Percentiles rank a stretch among this genome's conserved stretches.
phyloP scores from a whole-genome alignment of 306 rosid genomes.

The Castanea mollissima region DNA sequence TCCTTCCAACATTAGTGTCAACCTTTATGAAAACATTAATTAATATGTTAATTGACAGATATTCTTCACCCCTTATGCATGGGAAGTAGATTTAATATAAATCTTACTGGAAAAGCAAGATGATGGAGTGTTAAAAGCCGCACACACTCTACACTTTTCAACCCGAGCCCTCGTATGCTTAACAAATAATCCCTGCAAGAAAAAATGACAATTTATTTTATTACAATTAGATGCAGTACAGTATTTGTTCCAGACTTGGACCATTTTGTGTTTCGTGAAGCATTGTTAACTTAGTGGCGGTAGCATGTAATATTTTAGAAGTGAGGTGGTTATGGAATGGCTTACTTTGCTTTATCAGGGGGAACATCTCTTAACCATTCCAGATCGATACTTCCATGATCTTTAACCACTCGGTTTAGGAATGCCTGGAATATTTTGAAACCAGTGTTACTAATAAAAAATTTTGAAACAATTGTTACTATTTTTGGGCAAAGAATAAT shows the following conservation, averaged over 20 bases:
- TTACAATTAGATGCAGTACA: slow-evolving; percentile 15
- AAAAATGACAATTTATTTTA: neutral
- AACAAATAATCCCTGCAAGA: slow-evolving; percentile 76
- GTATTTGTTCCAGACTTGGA: slow-evolving; percentile 5
- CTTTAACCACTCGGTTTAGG: slow-evolving; percentile 69
- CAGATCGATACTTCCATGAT: slow-evolving; percentile 84
- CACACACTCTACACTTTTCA: slow-evolving; percentile 96
- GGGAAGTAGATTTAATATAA: slow-evolving; percentile 18
- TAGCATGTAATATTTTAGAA: slow-evolving; percentile 5
- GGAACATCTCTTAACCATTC: slow-evolving; percentile 97
- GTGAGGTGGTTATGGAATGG: slow-evolving; percentile 14
- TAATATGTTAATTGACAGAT: slow-evolving; percentile 24
- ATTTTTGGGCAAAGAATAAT: neutral
- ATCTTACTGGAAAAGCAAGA: slow-evolving; percentile 92
- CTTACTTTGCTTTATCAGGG: slow-evolving; percentile 82
- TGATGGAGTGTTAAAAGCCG: slow-evolving; percentile 91
- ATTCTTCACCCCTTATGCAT: slow-evolving; percentile 16
- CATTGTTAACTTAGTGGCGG: slow-evolving; percentile 2
- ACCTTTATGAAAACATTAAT: slow-evolving; percentile 49
- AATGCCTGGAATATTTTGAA: slow-evolving; percentile 60
- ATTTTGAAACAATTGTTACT: neutral
- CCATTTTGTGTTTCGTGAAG: slow-evolving; percentile 8
- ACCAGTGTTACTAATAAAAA: neutral
- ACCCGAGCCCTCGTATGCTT: slow-evolving; percentile 82
- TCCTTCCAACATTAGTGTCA: slow-evolving; percentile 98